A percentile compares a stretch with the other conserved stretches of the same genome.
phyloP scores from a whole-genome alignment of 148 eudicot genomes.

The Camellia lanceoleosa region DNA sequence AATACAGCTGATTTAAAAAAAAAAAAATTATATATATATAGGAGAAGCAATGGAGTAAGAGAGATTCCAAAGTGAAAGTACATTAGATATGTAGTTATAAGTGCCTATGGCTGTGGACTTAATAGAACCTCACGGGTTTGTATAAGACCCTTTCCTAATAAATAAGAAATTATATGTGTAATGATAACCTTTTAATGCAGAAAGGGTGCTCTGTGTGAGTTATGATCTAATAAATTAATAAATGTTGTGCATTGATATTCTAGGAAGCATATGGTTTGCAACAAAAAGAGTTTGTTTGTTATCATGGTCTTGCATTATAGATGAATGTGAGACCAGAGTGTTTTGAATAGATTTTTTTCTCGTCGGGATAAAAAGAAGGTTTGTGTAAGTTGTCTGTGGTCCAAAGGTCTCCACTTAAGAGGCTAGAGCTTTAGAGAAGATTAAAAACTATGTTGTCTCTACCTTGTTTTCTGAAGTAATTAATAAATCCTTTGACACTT shows the following conservation, averaged over 20 bases:
- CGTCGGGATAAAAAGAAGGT: no score
- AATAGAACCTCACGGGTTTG: not conserved
- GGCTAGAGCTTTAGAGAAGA: no score
- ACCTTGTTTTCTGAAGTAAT: no score
- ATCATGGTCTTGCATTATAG: no score
- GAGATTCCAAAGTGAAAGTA: not conserved
- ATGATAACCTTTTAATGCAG: not conserved
- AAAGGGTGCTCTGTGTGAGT: not conserved
- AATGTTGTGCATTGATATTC: not conserved
- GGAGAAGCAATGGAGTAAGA: not conserved
- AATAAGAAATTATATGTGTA: not conserved
- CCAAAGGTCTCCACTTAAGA: no score
- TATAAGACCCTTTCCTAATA: not conserved
- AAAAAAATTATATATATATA: no score
- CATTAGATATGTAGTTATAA: not conserved
- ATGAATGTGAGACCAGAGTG: no score
- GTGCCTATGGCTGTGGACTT: not conserved
- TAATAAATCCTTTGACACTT: no score
- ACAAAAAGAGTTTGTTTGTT: no score
- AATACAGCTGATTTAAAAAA: not conserved
- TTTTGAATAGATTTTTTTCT: no score
- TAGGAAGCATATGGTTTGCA: not conserved
- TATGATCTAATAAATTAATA: not conserved
- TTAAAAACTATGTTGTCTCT: no score
- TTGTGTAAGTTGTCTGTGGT: no score